A percentile compares a stretch with the other conserved stretches of the same genome.
Conservation (phyloP, 805 yeast genomes). For the Candida cerambycidarum region DNA sequence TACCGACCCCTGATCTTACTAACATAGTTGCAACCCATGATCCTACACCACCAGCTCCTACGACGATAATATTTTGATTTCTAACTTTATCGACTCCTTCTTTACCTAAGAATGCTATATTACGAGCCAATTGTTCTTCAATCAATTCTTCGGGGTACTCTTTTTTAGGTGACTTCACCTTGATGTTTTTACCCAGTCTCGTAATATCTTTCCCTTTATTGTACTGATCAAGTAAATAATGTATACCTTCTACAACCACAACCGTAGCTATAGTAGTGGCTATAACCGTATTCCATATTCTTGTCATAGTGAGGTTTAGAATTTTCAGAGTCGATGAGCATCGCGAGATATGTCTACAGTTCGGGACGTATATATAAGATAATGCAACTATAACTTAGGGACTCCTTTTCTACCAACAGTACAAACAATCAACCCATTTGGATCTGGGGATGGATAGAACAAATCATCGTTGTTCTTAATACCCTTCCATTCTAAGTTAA, state of each 20-base stretch:
- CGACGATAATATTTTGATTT: constrained; percentile 68
- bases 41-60: constrained; percentile 98
- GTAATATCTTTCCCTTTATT: too few relatives aligned
- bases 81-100: constrained; percentile 78
- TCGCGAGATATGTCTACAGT: background rate
- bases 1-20: constrained; percentile 84
- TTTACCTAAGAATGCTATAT: constrained; percentile 87
- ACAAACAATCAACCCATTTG: constrained; percentile 87
- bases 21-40: constrained; percentile 94
- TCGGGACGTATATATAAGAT: background rate
- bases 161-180: constrained; percentile 1
- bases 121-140: constrained; percentile 89
- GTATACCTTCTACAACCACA: constrained; percentile 37
- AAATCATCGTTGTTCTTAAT: constrained; percentile 76
- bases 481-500: constrained; percentile 83
- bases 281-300: constrained; percentile 17
- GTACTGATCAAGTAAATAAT: constrained; percentile 19
- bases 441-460: constrained; percentile 88
- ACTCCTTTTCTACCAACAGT: constrained; percentile 67
- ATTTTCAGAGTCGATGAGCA: constrained; percentile 6
- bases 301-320: constrained; percentile 9
- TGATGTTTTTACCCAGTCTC: too few relatives aligned
- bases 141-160: constrained; percentile 62
- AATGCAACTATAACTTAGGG: constrained; percentile 46
- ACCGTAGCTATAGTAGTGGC: constrained; percentile 27